phyloP scores from a whole-genome alignment of 2,329 filamentous ascomycete genomes.

The Diatrype stigma region DNA sequence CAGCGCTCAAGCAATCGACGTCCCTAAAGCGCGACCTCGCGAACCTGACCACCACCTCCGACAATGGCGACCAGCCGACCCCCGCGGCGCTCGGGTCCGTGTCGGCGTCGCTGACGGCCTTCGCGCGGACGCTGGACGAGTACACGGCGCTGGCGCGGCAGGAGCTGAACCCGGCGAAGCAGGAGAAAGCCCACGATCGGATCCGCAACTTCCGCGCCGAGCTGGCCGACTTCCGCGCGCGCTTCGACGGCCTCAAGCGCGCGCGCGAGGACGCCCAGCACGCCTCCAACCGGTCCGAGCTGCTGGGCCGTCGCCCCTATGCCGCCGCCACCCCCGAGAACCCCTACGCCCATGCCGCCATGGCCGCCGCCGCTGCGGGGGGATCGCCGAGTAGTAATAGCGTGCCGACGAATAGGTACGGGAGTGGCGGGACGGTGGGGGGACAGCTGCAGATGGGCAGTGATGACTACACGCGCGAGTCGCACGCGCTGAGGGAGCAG shows the following conservation, averaged over 20 bases:
- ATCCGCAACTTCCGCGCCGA: slow-evolving; percentile 82
- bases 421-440: slow-evolving; percentile 23
- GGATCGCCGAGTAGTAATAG: slow-evolving; percentile 24
- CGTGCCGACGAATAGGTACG: slow-evolving; percentile 40
- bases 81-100: slow-evolving; percentile 58
- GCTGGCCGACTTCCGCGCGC: slow-evolving; percentile 71
- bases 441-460: slow-evolving; percentile 44
- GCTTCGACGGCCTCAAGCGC: slow-evolving; percentile 73
- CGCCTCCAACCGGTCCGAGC: slow-evolving; percentile 66
- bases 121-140: slow-evolving; percentile 87
- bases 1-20: slow-evolving; percentile 79
- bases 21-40: slow-evolving; percentile 75
- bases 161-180: slow-evolving; percentile 86
- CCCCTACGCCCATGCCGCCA: slow-evolving; percentile 66
- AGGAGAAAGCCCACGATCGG: slow-evolving; percentile 83
- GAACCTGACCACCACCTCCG: slow-evolving; percentile 40
- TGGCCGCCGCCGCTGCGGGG: slow-evolving; percentile 24
- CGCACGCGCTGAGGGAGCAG: slow-evolving; percentile 83
- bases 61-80: slow-evolving; percentile 57
- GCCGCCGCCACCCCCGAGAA: slow-evolving; percentile 81
- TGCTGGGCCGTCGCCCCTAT: slow-evolving; percentile 81
- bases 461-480: slow-evolving; percentile 67
- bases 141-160: slow-evolving; percentile 82
- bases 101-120: slow-evolving; percentile 64
- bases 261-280: slow-evolving; percentile 71